Base-by-base conservation (phyloP, 805 yeast genomes). In the Kurtzmaniella fragi region DNA sequence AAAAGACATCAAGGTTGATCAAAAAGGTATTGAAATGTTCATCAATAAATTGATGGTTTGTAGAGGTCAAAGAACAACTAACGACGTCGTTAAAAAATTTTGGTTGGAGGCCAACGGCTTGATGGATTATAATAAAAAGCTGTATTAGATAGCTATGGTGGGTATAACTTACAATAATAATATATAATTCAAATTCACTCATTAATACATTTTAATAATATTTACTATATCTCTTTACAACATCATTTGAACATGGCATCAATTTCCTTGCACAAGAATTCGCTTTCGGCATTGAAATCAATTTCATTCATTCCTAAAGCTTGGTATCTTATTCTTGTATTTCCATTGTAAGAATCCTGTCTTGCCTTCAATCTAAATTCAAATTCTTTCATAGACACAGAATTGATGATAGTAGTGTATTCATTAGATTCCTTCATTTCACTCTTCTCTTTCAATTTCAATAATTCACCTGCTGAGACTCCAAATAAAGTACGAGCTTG, bases 331-430 rank as follows among this genome's bases (percentile, higher is more conserved):
- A 86, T 78, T 59, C 91, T 76, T 25, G 77, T 73, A 34, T 74
- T 77, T 38, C 89, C 95, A 51, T 89, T 84, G 60, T 86, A 93
- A 44, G 75, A 78, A 54, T 93, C 97, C 53, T 78, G 85, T 56
- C 81, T 78, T 11, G 95, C 96, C 53, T 84, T 78, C 38, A 90
- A 58, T 61, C 95, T 77, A 61, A 93, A 83, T 28, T 73, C 73
- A 54, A 61, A 86, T 58, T 87, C 90, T 46, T 75, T 72, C 75
- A 84, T 84, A 39, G 78, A 76, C 17, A 66, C 57, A 26, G 75
- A 63, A 31, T 65, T 67, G 37, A 83, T 67, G 3, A 62, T 53
- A 15, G 67, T 64, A 13, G 63, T 58, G 41, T 79, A 75, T 36
- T 67, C 70, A 13, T 50, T 54, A 41, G 68, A 71, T 31, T 75